phyloP scores from a whole-genome alignment of 768 basidiomycete genomes.

The Russula dissimulans region DNA sequence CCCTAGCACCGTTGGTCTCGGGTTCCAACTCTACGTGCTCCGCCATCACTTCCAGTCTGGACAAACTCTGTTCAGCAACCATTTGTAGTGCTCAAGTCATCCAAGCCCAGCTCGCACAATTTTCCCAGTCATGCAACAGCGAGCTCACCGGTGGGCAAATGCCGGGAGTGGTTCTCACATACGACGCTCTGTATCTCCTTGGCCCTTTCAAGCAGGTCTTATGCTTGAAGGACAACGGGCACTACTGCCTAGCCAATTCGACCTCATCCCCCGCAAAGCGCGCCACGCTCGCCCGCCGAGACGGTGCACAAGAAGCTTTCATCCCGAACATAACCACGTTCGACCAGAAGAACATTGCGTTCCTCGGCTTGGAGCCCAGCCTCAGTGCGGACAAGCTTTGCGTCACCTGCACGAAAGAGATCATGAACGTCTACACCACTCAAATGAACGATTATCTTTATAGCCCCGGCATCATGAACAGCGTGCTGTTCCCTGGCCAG shows the following conservation, averaged over 20 bases:
- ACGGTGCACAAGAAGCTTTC: constrained; percentile 27
- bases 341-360: constrained; percentile 54
- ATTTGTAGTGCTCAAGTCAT: constrained; percentile 52
- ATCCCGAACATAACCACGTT: constrained; percentile 49
- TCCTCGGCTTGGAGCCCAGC: constrained; percentile 63
- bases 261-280: constrained; percentile 23
- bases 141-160: constrained; percentile 56
- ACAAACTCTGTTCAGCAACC: constrained; percentile 41
- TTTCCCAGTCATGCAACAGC: constrained; percentile 57
- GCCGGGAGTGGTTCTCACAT: constrained; percentile 46
- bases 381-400: constrained; percentile 52
- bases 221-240: constrained; percentile 64
- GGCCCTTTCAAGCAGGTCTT: constrained; percentile 55
- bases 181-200: constrained; percentile 75
- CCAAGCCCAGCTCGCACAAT: constrained; percentile 51
- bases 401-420: constrained; percentile 68
- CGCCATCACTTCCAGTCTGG: constrained; percentile 44
- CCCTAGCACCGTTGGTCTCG: constrained; percentile 47
- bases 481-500: constrained; percentile 60
- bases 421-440: constrained; percentile 67
- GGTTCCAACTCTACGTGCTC: constrained; percentile 33
- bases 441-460: constrained; percentile 69
- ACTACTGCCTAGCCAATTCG: constrained; percentile 58
- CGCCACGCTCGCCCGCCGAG: constrained; percentile 18
- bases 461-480: constrained; percentile 59